These are phyloP conservation scores for Parachaetomium inaequale DNA, from an alignment of 495 filamentous ascomycete genomes.

Conservation along the genomic window DNA sequence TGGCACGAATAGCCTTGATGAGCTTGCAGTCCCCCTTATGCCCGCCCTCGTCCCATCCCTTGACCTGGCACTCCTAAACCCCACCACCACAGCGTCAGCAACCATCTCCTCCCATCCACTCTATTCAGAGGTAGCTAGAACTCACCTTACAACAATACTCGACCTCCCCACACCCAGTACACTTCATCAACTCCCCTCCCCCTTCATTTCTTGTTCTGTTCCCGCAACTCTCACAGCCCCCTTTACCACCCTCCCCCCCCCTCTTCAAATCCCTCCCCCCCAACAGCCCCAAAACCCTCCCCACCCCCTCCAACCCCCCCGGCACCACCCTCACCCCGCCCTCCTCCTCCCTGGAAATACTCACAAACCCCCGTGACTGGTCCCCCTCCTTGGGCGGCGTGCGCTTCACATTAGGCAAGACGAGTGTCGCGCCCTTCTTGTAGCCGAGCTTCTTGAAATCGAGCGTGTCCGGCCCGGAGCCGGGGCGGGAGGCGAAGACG, in stretches of 20 bases:
- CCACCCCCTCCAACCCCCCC: conserved; percentile 30
- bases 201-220: conserved; percentile 6
- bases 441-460: conserved; percentile 30
- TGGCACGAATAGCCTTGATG: conserved; percentile 36
- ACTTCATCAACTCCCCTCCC: conserved; percentile 30
- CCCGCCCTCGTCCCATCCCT: conserved; percentile 40
- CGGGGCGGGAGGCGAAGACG: conserved; percentile 35
- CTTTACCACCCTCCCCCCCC: conserved; percentile 20
- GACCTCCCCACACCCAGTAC: conserved; percentile 41
- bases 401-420: conserved; percentile 31
- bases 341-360: conserved; percentile 24
- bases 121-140: background rate
- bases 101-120: background rate
- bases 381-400: conserved; percentile 23
- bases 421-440: conserved; percentile 32
- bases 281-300: conserved; percentile 29
- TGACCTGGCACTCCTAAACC: conserved; percentile 39
- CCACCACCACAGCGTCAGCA: background rate
- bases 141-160: conserved; percentile 45
- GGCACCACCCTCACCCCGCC: conserved; percentile 30
- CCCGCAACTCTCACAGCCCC: conserved; percentile 39
- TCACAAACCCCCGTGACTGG: conserved; percentile 30
- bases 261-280: conserved; percentile 13
- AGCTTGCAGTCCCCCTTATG: conserved; percentile 46
- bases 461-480: conserved; percentile 22